phyloP scores from a whole-genome alignment of 2,329 filamentous ascomycete genomes.

The Escovopsis weberi region DNA sequence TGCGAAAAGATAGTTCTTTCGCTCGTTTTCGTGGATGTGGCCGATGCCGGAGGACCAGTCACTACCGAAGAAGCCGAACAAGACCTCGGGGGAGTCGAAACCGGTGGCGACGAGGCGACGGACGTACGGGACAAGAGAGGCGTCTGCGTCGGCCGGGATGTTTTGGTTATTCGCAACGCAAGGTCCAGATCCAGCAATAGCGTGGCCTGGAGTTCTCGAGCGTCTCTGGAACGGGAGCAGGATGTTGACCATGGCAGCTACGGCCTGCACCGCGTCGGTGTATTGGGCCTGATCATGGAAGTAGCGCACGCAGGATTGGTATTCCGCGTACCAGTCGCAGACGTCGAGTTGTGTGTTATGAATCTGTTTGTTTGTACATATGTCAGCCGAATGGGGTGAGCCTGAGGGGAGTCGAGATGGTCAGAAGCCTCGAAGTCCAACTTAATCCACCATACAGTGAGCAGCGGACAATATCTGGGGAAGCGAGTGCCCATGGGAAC shows the following conservation, averaged over 20 bases:
- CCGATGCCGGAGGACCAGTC: constrained; percentile 74
- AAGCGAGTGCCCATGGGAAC: too few species aligned
- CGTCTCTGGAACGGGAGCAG: constrained; percentile 68
- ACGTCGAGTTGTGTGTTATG: constrained; percentile 52
- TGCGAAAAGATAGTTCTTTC: constrained; percentile 88
- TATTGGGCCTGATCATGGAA: constrained; percentile 89
- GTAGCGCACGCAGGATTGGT: constrained; percentile 78
- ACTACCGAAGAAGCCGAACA: constrained; percentile 95
- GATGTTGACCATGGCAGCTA: constrained; percentile 87
- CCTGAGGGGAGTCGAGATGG: too few species aligned
- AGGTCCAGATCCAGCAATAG: not conserved
- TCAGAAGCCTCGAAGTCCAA: not conserved
- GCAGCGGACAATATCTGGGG: too few species aligned
- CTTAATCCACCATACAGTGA: too few species aligned
- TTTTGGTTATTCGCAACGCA: too few species aligned
- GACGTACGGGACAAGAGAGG: constrained; percentile 64
- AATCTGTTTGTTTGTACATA: constrained; percentile 22
- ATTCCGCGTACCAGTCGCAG: constrained; percentile 84
- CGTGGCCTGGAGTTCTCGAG: constrained; percentile 14
- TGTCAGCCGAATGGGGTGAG: too few species aligned
- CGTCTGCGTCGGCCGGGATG: constrained; percentile 4
- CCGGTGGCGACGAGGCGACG: constrained; percentile 82
- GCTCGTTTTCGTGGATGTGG: constrained; percentile 72
- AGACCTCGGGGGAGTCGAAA: constrained; percentile 72
- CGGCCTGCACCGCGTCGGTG: constrained; percentile 65